Evolutionary conservation across 1,139 yeast genomes (phyloP).

Genomic region (Geotrichum histeridarum): DNA sequence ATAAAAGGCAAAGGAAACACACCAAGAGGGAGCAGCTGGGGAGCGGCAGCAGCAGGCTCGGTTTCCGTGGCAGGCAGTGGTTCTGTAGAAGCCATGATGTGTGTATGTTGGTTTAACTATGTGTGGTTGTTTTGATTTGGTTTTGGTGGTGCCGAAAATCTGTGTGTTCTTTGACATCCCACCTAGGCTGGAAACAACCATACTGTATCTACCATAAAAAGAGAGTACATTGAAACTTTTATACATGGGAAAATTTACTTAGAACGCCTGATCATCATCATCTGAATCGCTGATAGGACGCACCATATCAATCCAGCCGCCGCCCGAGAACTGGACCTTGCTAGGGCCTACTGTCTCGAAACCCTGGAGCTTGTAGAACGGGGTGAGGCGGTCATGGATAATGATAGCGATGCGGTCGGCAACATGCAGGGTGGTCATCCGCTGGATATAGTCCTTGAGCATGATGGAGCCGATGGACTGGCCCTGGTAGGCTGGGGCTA

Average conservation of each 20-base stretch:
- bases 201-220: too few species aligned
- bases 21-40: conserved; percentile 8
- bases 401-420: conserved; percentile 74
- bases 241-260: not conserved
- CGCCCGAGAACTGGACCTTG: conserved; percentile 55
- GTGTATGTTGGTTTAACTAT: not conserved
- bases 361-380: conserved; percentile 77
- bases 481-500: conserved; percentile 75
- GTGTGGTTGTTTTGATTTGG: not conserved
- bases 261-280: conserved; percentile 26
- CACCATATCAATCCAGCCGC: conserved; percentile 62
- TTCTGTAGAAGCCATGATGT: not conserved
- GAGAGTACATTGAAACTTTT: not conserved
- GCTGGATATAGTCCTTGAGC: conserved; percentile 85
- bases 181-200: not conserved
- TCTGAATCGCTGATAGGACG: conserved; percentile 46
- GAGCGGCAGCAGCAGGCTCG: not conserved
- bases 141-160: not conserved
- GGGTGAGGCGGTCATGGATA: conserved; percentile 62
- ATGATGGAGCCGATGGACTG: conserved; percentile 76
- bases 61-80: not conserved
- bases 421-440: conserved; percentile 78
- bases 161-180: not conserved
- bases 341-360: conserved; percentile 63
- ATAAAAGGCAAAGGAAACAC: not conserved